Percentiles rank a stretch among this genome's conserved stretches.
Evolutionary conservation across 768 basidiomycete species (phyloP).

Genomic region (Rhodotorula toruloides): DNA sequence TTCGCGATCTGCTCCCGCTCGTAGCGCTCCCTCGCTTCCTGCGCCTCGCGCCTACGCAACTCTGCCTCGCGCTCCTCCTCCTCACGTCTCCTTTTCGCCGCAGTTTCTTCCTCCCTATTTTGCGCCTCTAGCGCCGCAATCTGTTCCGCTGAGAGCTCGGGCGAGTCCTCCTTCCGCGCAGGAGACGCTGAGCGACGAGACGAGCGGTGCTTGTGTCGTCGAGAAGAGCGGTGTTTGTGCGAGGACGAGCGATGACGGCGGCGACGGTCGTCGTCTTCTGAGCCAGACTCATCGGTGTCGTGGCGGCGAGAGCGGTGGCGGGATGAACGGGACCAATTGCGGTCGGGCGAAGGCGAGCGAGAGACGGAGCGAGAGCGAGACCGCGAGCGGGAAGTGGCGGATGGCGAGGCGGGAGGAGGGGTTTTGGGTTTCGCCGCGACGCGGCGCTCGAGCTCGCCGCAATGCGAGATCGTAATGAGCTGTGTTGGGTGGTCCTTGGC

Average conservation of each 20-base stretch:
- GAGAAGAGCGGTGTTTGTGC: conserved; percentile 21
- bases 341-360: conserved; percentile 28
- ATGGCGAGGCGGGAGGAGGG: conserved; percentile 14
- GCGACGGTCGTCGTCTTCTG: neutral
- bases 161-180: conserved; percentile 20
- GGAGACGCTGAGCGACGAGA: conserved; percentile 14
- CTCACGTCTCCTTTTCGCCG: conserved; percentile 44
- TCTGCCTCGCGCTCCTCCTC: conserved; percentile 63
- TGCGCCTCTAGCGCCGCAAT: conserved; percentile 44
- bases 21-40: conserved; percentile 45
- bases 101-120: conserved; percentile 56
- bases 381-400: conserved; percentile 18
- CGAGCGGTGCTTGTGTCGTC: neutral
- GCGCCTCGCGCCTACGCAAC: conserved; percentile 60
- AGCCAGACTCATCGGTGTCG: neutral
- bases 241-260: conserved; percentile 7
- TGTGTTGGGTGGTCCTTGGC: conserved; percentile 66
- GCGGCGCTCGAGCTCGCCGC: conserved; percentile 64
- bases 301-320: neutral
- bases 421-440: conserved; percentile 10
- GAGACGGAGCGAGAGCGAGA: conserved; percentile 5
- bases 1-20: conserved; percentile 23
- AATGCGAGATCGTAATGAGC: conserved; percentile 66
- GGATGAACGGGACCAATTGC: conserved; percentile 11
- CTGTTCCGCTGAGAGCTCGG: conserved; percentile 21